phyloP scores from a whole-genome alignment of 805 yeast genomes.

The Huiozyma sinensis region DNA sequence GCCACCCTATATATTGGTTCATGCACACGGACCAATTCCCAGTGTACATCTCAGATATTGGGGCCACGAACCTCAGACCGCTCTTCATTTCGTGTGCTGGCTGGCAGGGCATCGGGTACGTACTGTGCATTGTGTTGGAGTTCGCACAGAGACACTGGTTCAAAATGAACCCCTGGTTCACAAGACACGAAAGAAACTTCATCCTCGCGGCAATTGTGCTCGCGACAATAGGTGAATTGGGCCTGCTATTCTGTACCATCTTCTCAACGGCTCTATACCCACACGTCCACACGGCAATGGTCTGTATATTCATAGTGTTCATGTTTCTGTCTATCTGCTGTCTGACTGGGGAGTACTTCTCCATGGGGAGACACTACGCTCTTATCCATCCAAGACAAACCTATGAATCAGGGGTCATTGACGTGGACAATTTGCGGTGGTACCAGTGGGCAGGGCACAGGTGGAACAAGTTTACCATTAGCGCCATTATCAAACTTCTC shows the following conservation, averaged over 20 bases:
- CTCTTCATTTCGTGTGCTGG: constrained; percentile 70
- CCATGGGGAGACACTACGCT: constrained; percentile 36
- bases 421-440: constrained; percentile 12
- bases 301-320: constrained; percentile 58
- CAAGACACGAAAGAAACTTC: constrained; percentile 29
- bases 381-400: constrained; percentile 24
- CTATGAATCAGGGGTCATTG: constrained; percentile 1
- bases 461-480: constrained; percentile 37
- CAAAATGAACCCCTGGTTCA: constrained; percentile 32
- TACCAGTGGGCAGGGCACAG: constrained; percentile 27
- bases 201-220: constrained; percentile 33
- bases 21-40: constrained; percentile 37
- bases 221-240: constrained; percentile 55
- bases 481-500: constrained; percentile 41
- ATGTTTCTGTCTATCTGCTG: constrained; percentile 43
- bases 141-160: constrained; percentile 40
- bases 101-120: constrained; percentile 64
- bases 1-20: constrained; percentile 57
- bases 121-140: constrained; percentile 53
- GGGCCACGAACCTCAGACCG: constrained; percentile 79
- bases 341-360: constrained; percentile 35
- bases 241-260: constrained; percentile 62
- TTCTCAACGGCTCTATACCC: constrained; percentile 53
- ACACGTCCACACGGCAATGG: constrained; percentile 51
- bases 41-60: constrained; percentile 74